These are phyloP conservation scores for Neurospora sp. DNA, from an alignment of 495 filamentous ascomycete genomes.

Conservation along the genomic window DNA sequence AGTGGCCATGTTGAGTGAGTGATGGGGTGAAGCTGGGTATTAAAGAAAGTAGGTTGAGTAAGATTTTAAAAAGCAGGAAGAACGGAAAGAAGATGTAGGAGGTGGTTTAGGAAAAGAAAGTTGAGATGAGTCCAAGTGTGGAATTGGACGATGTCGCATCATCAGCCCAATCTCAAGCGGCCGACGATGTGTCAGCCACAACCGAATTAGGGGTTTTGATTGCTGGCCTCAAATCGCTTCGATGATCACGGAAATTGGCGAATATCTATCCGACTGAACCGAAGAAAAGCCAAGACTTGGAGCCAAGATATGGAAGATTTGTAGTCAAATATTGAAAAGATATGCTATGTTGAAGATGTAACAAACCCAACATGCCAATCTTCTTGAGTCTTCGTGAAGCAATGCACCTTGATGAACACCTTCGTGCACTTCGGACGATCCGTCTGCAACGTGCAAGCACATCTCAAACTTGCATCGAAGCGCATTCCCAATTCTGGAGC, in stretches of 20 bases:
- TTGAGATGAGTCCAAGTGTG: background rate
- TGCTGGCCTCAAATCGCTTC: background rate
- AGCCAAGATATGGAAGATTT: background rate
- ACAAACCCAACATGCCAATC: background rate
- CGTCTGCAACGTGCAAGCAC: background rate
- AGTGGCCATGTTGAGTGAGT: conserved; percentile 20
- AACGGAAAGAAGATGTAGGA: background rate
- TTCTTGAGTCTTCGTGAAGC: background rate
- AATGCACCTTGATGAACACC: background rate
- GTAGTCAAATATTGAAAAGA: background rate
- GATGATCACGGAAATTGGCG: background rate
- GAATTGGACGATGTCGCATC: background rate
- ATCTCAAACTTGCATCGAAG: background rate
- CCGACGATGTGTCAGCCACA: background rate
- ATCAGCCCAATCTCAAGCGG: background rate
- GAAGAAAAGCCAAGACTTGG: background rate
- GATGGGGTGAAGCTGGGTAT: background rate
- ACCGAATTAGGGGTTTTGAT: background rate
- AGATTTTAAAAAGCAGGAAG: background rate
- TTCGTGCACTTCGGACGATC: background rate
- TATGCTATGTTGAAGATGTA: background rate
- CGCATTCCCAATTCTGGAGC: background rate
- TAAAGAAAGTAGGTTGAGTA: background rate
- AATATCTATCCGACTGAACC: background rate
- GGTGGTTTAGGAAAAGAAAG: background rate